Conservation (phyloP, 2,329 filamentous ascomycete genomes). For the Macrophomina pseudophaseolina region DNA sequence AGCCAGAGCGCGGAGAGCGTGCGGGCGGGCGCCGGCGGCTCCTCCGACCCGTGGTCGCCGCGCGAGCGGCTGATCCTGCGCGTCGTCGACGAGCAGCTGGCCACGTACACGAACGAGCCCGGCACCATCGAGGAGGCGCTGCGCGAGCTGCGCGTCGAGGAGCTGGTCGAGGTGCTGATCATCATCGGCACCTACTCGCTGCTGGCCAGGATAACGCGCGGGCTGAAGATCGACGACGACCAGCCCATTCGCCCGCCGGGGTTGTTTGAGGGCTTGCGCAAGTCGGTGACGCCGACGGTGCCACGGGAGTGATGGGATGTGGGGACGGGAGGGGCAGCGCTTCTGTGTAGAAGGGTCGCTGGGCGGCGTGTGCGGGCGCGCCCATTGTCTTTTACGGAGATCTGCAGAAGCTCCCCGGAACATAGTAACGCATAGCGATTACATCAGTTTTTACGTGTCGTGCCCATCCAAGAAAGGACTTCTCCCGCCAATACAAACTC, state of each 20-base stretch:
- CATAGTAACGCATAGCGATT: neutral
- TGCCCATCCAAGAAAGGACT: neutral
- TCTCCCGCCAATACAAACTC: neutral
- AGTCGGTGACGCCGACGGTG: slow-evolving; percentile 19
- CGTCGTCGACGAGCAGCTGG: slow-evolving; percentile 21
- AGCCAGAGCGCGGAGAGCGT: neutral
- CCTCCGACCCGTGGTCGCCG: neutral
- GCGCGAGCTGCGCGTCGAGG: neutral
- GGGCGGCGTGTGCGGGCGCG: neutral
- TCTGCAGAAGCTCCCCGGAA: neutral
- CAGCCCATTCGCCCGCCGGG: slow-evolving; percentile 2
- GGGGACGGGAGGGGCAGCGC: too few relatives aligned
- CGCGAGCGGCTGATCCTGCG: slow-evolving; percentile 6
- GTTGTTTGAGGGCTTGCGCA: neutral
- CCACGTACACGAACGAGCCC: slow-evolving; percentile 19
- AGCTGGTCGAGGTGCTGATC: slow-evolving; percentile 17
- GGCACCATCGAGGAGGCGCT: slow-evolving; percentile 3
- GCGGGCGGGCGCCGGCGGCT: neutral
- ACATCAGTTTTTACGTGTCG: neutral
- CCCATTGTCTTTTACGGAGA: neutral
- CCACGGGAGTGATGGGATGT: slow-evolving; percentile 51
- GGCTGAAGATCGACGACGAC: slow-evolving; percentile 18
- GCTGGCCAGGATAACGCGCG: slow-evolving; percentile 4
- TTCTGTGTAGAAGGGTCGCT: neutral
- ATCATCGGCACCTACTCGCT: slow-evolving; percentile 14